Percentiles rank a stretch among this genome's conserved stretches.
These are phyloP conservation scores for Sinapis alba DNA, from an alignment of 441 rosid species.

Conservation along the genomic window DNA sequence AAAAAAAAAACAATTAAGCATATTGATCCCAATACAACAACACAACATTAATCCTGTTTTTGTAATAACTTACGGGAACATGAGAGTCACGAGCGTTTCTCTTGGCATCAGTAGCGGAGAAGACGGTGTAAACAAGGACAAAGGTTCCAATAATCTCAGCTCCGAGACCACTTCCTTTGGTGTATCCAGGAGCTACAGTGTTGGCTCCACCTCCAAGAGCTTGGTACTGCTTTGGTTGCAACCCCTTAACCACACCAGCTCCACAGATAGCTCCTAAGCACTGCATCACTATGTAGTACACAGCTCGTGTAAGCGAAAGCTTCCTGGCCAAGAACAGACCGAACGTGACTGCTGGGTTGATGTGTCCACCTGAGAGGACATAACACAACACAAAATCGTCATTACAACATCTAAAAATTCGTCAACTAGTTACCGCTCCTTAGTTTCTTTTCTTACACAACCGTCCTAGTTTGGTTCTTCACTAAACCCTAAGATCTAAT, in stretches of 20 bases:
- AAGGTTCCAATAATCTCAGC: conserved; percentile 58
- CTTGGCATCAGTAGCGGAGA: conserved; percentile 59
- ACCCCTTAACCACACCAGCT: conserved; percentile 53
- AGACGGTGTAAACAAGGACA: conserved; percentile 56
- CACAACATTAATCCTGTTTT: background rate
- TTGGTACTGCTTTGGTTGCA: conserved; percentile 45
- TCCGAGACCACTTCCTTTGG: conserved; percentile 52
- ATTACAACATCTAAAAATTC: background rate
- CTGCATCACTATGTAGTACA: conserved; percentile 58
- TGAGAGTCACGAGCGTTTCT: conserved; percentile 59
- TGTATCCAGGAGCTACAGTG: conserved; percentile 45
- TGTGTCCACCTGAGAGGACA: conserved; percentile 49
- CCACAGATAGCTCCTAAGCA: conserved; percentile 59
- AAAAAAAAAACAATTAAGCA: background rate
- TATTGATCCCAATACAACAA: background rate
- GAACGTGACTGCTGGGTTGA: conserved; percentile 56
- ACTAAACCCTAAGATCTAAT: background rate
- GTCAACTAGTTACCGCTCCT: background rate
- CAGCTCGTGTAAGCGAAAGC: conserved; percentile 50
- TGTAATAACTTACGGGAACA: conserved; percentile 48
- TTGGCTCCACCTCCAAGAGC: conserved; percentile 55
- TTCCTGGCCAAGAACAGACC: conserved; percentile 52
- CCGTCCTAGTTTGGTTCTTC: background rate
- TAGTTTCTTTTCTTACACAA: background rate
- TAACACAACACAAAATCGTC: background rate